Conservation (phyloP, 768 basidiomycete species). For the Neoboletus magnificus region DNA sequence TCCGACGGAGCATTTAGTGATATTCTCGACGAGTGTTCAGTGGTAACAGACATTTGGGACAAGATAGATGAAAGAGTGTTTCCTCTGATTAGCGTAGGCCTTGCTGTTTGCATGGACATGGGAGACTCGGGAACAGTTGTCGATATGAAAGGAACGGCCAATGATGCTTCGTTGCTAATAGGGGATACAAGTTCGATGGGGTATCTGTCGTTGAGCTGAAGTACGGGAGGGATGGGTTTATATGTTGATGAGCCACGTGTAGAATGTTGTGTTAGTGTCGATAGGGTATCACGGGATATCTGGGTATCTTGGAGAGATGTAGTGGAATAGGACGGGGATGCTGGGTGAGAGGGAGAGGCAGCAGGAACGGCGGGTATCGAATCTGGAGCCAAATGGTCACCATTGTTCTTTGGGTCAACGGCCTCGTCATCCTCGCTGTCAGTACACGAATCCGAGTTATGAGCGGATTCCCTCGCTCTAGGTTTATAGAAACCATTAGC, state of each 20-base stretch:
- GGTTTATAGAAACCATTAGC: slow-evolving; percentile 60
- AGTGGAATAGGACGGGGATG: slow-evolving; percentile 30
- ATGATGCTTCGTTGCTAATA: slow-evolving; percentile 5
- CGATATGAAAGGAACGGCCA: slow-evolving; percentile 54
- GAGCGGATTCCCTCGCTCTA: slow-evolving; percentile 14
- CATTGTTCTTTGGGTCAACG: slow-evolving; percentile 20
- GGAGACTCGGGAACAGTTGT: slow-evolving; percentile 47
- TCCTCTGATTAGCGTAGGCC: slow-evolving; percentile 13
- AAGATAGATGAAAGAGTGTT: slow-evolving; percentile 4
- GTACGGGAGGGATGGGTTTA: slow-evolving; percentile 26
- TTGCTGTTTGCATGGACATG: slow-evolving; percentile 19
- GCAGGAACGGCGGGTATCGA: slow-evolving; percentile 21
- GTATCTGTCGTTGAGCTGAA: slow-evolving; percentile 26
- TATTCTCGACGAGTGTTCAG: slow-evolving; percentile 22
- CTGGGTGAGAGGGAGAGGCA: neutral
- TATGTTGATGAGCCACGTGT: slow-evolving; percentile 8
- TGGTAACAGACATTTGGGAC: slow-evolving; percentile 7
- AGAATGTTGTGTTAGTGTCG: slow-evolving; percentile 8
- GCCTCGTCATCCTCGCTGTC: slow-evolving; percentile 34
- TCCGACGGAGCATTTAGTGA: slow-evolving; percentile 32
- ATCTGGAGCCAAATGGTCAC: slow-evolving; percentile 5
- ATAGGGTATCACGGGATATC: slow-evolving; percentile 23
- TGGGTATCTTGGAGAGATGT: slow-evolving; percentile 38
- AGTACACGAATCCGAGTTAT: slow-evolving; percentile 29
- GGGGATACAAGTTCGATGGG: slow-evolving; percentile 20